Evolutionary conservation across 148 eudicot genomes (phyloP).

Genomic region (Rheum nobile): DNA sequence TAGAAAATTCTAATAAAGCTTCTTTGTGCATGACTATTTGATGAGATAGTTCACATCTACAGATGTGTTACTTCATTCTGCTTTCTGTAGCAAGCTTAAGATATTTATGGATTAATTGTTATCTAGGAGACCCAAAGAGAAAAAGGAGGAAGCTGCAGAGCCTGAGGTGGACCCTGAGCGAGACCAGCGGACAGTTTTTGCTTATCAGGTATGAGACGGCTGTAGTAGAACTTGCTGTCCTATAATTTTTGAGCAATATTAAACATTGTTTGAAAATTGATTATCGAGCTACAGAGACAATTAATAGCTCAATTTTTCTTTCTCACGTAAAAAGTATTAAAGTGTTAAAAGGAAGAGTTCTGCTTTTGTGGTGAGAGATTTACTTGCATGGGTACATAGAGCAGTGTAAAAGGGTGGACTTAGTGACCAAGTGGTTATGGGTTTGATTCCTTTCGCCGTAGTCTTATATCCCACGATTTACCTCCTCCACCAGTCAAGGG

Average conservation of each 20-base stretch:
- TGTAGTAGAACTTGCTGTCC: no score
- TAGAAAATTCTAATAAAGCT: neutral
- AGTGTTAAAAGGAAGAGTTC: neutral
- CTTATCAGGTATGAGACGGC: conserved; percentile 56
- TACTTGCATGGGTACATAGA: neutral
- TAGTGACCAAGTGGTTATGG: neutral
- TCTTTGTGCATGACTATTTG: neutral
- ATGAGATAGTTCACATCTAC: neutral
- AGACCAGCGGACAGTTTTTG: conserved; percentile 90
- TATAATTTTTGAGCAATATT: neutral
- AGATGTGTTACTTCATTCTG: neutral
- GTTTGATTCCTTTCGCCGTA: neutral
- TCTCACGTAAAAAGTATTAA: neutral
- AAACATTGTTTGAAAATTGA: no score
- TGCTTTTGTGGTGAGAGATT: neutral
- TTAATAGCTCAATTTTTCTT: neutral
- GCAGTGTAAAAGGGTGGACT: neutral
- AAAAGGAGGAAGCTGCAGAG: conserved; percentile 72
- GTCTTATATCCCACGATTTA: no score
- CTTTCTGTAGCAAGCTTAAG: neutral
- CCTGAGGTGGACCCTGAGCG: conserved; percentile 87
- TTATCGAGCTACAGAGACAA: no score
- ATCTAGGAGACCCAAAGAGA: conserved; percentile 60
- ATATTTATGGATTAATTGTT: neutral
- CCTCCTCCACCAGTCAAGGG: neutral